These are phyloP conservation scores for Cyclotella choctawhatcheeana DNA, from an alignment of 108 stramenopile genomes.

Conservation along the genomic window DNA sequence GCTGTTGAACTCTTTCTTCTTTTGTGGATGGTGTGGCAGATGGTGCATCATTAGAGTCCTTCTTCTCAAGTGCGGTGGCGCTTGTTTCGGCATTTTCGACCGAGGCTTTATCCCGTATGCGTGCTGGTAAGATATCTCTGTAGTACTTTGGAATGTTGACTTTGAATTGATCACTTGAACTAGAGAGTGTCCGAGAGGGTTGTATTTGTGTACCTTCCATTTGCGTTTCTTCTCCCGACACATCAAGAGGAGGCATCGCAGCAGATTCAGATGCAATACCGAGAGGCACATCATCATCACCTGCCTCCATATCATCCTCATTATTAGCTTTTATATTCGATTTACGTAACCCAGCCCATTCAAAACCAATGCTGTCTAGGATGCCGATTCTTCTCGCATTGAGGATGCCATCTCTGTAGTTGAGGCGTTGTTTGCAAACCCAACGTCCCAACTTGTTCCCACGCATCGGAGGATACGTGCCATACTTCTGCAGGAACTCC, in stretches of 20 bases:
- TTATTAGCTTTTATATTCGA: not conserved
- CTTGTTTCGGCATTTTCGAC: not conserved
- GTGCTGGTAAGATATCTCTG: not conserved
- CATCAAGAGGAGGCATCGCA: not conserved
- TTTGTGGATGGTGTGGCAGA: not conserved
- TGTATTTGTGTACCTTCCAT: not conserved
- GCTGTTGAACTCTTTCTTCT: not conserved
- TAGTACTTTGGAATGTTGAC: slow-evolving; percentile 4
- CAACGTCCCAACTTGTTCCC: not conserved
- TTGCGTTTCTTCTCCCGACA: not conserved
- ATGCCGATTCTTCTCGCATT: slow-evolving; percentile 8
- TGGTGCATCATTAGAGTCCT: not conserved
- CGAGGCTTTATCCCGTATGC: not conserved
- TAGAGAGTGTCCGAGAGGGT: not conserved
- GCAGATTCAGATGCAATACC: not conserved
- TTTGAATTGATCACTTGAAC: not conserved
- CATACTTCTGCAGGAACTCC: not conserved
- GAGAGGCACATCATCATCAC: not conserved
- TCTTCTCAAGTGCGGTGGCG: not conserved
- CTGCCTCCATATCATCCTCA: not conserved
- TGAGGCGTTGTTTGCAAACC: slow-evolving; percentile 10
- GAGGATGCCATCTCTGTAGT: not conserved
- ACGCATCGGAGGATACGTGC: not conserved
- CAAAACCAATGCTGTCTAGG: slow-evolving; percentile 12
- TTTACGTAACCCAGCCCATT: not conserved